Conservation (phyloP, 768 basidiomycete genomes). For the Leccinum variicolor region DNA sequence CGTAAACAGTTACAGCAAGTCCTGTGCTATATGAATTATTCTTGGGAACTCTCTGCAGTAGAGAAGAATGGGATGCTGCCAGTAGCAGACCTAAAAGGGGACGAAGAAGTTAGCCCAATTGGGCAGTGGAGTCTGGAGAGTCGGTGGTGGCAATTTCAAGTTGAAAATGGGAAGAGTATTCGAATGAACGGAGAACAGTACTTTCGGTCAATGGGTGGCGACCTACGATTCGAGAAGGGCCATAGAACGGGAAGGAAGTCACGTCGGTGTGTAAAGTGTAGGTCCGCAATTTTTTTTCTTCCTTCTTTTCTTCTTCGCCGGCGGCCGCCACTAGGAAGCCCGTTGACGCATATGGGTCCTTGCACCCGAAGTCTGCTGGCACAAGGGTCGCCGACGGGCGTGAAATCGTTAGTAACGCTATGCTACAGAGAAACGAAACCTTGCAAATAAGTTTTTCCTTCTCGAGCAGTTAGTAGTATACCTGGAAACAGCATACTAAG, state of each 20-base stretch:
- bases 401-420: neutral
- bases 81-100: neutral
- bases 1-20: neutral
- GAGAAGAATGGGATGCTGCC: neutral
- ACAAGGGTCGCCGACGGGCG: neutral
- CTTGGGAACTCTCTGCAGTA: neutral
- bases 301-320: too few species aligned
- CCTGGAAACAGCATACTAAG: neutral
- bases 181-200: too few species aligned
- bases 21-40: neutral
- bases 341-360: too few species aligned
- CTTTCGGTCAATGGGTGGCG: too few species aligned
- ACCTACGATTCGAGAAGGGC: too few species aligned
- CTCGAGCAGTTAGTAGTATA: neutral
- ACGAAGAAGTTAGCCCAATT: neutral
- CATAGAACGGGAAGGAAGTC: too few species aligned
- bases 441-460: neutral
- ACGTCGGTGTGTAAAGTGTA: too few species aligned
- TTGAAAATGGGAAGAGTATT: too few species aligned
- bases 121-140: neutral
- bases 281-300: too few species aligned
- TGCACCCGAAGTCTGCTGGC: neutral
- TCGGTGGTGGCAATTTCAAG: too few species aligned
- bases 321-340: neutral
- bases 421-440: too few species aligned